phyloP scores from a whole-genome alignment of 1,284 basidiomycete genomes.

The Ganoderma lingzhi region DNA sequence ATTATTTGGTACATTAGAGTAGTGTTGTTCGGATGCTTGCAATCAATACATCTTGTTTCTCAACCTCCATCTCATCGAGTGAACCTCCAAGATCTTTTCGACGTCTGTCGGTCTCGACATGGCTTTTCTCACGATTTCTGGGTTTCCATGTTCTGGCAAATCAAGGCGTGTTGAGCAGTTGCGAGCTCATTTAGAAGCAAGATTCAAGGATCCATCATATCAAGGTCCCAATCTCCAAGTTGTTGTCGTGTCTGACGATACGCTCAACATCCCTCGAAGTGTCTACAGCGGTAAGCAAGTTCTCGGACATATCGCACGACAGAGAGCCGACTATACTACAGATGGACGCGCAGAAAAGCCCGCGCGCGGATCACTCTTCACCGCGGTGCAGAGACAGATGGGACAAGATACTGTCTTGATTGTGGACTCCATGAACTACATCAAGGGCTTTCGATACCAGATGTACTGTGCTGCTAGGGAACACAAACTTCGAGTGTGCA shows the following conservation, averaged over 20 bases:
- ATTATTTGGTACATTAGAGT: conserved; percentile 6
- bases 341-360: conserved; percentile 61
- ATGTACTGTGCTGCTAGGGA: conserved; percentile 97
- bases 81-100: too few species aligned
- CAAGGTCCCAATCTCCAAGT: conserved; percentile 65
- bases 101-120: conserved; percentile 50
- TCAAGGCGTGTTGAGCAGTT: conserved; percentile 78
- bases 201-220: conserved; percentile 59
- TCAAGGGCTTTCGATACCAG: conserved; percentile 98
- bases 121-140: conserved; percentile 95
- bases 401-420: conserved; percentile 63
- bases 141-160: conserved; percentile 91
- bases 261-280: conserved; percentile 67
- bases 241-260: conserved; percentile 82
- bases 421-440: conserved; percentile 93
- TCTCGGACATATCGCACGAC: conserved; percentile 2
- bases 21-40: conserved; percentile 8
- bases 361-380: not conserved
- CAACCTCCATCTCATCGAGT: conserved; percentile 3
- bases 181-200: conserved; percentile 62
- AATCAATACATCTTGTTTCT: conserved; percentile 27
- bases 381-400: conserved; percentile 76
- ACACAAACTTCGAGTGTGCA: conserved; percentile 82
- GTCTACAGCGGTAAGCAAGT: conserved; percentile 77
- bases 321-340: conserved; percentile 40